phyloP scores from a whole-genome alignment of 116 monocot species.

The Trichopus zeylanicus region DNA sequence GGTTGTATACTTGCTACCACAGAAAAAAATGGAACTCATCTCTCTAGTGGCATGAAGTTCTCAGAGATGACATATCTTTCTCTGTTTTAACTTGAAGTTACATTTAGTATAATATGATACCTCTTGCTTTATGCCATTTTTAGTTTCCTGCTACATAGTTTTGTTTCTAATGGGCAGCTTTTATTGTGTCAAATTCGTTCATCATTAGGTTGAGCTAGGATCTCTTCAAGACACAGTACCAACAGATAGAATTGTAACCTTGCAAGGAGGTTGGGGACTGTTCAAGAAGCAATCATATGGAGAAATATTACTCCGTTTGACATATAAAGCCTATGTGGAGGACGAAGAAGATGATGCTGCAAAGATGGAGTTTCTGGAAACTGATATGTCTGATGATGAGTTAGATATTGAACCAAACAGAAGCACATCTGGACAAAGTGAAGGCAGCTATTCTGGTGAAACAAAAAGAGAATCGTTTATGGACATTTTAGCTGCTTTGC shows the following conservation, averaged over 20 bases:
- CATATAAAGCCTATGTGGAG: slow-evolving; percentile 80
- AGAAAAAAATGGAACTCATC: too few relatives aligned
- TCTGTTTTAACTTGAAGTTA: too few relatives aligned
- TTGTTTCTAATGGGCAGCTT: background rate
- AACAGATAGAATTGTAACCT: slow-evolving; percentile 63
- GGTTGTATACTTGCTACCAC: too few relatives aligned
- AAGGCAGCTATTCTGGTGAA: slow-evolving; percentile 9
- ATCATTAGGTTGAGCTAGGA: slow-evolving; percentile 71
- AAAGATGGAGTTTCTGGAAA: slow-evolving; percentile 16
- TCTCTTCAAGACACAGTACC: slow-evolving; percentile 94
- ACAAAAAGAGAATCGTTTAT: slow-evolving; percentile 85
- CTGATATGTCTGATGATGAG: slow-evolving; percentile 63
- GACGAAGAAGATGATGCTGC: slow-evolving; percentile 63
- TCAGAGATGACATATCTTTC: background rate
- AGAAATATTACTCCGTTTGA: slow-evolving; percentile 65
- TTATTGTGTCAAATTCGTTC: background rate
- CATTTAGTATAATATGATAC: too few relatives aligned
- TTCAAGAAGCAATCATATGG: slow-evolving; percentile 39
- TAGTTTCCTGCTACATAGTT: background rate
- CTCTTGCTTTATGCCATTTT: background rate
- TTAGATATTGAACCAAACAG: slow-evolving; percentile 20
- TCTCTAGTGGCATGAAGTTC: background rate
- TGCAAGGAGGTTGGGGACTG: slow-evolving; percentile 62
- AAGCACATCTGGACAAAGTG: slow-evolving; percentile 12
- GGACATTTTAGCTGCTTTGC: slow-evolving; percentile 78